Evolutionary conservation across 2,329 filamentous ascomycete genomes (phyloP), one percentile per base, ranked within the genome.

Genomic region (Didymella glomerata): DNA sequence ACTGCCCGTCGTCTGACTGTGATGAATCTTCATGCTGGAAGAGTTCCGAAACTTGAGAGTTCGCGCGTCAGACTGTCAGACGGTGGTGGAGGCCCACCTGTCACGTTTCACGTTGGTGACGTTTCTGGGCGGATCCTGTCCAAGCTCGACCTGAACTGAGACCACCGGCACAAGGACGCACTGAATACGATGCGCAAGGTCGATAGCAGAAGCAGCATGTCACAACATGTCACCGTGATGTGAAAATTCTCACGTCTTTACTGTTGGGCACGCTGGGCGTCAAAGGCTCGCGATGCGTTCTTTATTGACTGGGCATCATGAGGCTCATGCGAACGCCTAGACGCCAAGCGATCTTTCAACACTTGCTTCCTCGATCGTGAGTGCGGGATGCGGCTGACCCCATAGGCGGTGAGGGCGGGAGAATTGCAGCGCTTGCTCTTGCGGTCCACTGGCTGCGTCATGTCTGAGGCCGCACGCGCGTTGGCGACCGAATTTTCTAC

Each of bases 361-460:
- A 46, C 28, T 45, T 54, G 48, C 40, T 13, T 32, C 25, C 20
- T 27, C 44, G 45, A 49, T 54, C 27, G 56, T 41, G 57, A 61
- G 59, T 65, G 66, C 64, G 62, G 61, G 65, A 70, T 69, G 70
- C 64, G 68, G 63, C 68, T 69, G 53, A 66, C 60, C 62, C 66
- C 66, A 73, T 62, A 68, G 68, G 72, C 73, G 71, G 73, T 74
- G 71, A 74, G 58, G 57, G 53, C 49, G 67, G 64, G 60, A 66
- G 63, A 68, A 68, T 65, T 54, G 54, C 57, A 54, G 41, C 46
- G 38, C 58, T 55, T 50, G 57, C 44, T 48, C 27, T 54, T 34
- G 36, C 20, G 52, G 22, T 55, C 65, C 65, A 69, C 64, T 50
- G 42, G 45, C 53, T 68, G 66, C 70, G 66, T 73, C 68, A 70